Evolutionary conservation across 352 stramenopile genomes (phyloP).

Genomic region (Phytophthora brassicae): DNA sequence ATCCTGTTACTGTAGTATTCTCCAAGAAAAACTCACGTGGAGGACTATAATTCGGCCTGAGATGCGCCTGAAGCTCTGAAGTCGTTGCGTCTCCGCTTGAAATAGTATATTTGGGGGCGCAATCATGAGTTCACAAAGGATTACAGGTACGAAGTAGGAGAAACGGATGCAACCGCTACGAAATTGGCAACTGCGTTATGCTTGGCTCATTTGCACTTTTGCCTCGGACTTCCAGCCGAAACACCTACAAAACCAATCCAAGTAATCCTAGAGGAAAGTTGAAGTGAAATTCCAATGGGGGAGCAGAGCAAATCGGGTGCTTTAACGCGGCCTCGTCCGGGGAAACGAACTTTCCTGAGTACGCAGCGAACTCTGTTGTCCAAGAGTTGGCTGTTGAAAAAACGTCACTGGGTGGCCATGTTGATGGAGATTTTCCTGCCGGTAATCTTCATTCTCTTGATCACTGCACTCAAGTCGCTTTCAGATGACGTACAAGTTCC

Average conservation of each 20-base stretch:
- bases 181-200: not conserved
- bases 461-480: constrained; percentile 56
- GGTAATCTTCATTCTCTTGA: constrained; percentile 57
- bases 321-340: constrained; percentile 4
- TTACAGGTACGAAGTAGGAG: not conserved
- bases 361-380: constrained; percentile 57
- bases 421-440: constrained; percentile 54
- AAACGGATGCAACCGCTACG: constrained; percentile 18
- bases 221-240: not conserved
- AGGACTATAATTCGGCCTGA: too few relatives aligned
- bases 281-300: constrained; percentile 14
- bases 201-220: constrained; percentile 23
- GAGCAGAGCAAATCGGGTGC: constrained; percentile 11
- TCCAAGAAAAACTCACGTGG: too few relatives aligned
- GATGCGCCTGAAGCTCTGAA: too few relatives aligned
- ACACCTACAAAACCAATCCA: not conserved
- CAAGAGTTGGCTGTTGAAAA: constrained; percentile 75
- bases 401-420: constrained; percentile 47
- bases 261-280: not conserved
- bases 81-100: not conserved
- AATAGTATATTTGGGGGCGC: not conserved
- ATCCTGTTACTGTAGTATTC: too few relatives aligned
- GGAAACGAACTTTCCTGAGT: constrained; percentile 30
- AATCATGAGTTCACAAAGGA: not conserved
- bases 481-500: constrained; percentile 55